Conservation (phyloP, 2,329 filamentous ascomycete species). For the Elsinoe perseae region DNA sequence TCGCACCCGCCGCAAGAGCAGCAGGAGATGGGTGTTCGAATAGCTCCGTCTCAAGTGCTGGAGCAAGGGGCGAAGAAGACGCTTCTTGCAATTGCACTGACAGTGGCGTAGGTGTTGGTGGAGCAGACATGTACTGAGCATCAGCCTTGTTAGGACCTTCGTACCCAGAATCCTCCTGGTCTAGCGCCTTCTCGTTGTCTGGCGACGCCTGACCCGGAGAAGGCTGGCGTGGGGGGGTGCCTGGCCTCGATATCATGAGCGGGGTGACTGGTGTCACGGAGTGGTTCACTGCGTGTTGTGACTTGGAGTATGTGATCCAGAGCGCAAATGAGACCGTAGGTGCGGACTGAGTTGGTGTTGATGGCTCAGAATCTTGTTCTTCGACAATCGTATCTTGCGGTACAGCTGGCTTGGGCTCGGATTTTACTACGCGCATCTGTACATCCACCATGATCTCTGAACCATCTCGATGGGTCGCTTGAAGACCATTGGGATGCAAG, state of each 20-base stretch:
- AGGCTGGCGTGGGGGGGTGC: constrained; percentile 69
- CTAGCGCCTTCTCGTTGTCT: background rate
- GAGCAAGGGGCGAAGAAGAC: constrained; percentile 16
- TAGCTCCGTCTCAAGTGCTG: constrained; percentile 25
- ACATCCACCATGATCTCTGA: constrained; percentile 89
- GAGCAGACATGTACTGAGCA: background rate
- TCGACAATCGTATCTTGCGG: constrained; percentile 57
- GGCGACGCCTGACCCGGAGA: constrained; percentile 61
- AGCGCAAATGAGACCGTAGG: constrained; percentile 86
- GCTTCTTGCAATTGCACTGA: constrained; percentile 40
- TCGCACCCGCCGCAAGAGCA: constrained; percentile 26
- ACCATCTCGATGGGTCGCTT: constrained; percentile 82
- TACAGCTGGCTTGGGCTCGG: constrained; percentile 58
- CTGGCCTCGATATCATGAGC: constrained; percentile 50
- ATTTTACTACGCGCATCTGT: constrained; percentile 93
- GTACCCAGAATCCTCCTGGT: constrained; percentile 13
- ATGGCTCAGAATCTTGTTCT: constrained; percentile 48
- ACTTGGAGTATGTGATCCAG: constrained; percentile 94
- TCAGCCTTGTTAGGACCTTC: constrained; percentile 8
- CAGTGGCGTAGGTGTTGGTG: constrained; percentile 36
- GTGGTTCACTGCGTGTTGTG: constrained; percentile 69
- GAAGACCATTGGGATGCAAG: constrained; percentile 72
- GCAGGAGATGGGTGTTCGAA: constrained; percentile 34
- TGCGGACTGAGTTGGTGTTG: constrained; percentile 43
- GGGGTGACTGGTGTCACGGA: constrained; percentile 57